Conservation (phyloP, 345 rosid genomes). For the Gossypium raimondii region DNA sequence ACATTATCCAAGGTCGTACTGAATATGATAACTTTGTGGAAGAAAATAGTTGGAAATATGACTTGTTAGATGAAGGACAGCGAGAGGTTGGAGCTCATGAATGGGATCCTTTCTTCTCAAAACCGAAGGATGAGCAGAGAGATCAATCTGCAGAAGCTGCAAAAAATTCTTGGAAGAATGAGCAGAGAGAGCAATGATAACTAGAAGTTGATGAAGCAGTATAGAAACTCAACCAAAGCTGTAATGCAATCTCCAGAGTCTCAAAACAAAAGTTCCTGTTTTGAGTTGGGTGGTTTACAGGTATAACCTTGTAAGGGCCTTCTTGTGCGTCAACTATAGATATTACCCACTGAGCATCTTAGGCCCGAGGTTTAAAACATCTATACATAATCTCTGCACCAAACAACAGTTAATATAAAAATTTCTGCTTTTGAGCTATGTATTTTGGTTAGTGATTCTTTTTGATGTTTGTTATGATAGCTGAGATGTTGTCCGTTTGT, state of each 20-base stretch:
- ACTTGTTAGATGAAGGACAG: constrained; percentile 71
- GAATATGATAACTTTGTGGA: constrained; percentile 78
- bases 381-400: constrained; percentile 10
- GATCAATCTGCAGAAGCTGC: constrained; percentile 69
- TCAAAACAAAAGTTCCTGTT: neutral
- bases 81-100: constrained; percentile 73
- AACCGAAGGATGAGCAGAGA: constrained; percentile 62
- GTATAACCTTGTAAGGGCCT: constrained; percentile 11
- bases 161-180: constrained; percentile 84
- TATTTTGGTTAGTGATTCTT: constrained; percentile 22
- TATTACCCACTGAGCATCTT: constrained; percentile 12
- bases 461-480: constrained; percentile 20
- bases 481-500: constrained; percentile 3
- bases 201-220: constrained; percentile 1
- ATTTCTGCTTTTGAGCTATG: constrained; percentile 4
- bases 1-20: constrained; percentile 59
- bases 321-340: constrained; percentile 16
- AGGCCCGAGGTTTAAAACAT: constrained; percentile 1
- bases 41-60: constrained; percentile 93
- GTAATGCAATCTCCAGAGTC: neutral
- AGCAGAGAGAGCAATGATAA: constrained; percentile 55
- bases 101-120: constrained; percentile 96
- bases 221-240: constrained; percentile 1
- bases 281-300: constrained; percentile 7
- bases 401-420: constrained; percentile 2